These are phyloP conservation scores for Balakata baccata DNA, from an alignment of 345 rosid genomes.

Conservation along the genomic window DNA sequence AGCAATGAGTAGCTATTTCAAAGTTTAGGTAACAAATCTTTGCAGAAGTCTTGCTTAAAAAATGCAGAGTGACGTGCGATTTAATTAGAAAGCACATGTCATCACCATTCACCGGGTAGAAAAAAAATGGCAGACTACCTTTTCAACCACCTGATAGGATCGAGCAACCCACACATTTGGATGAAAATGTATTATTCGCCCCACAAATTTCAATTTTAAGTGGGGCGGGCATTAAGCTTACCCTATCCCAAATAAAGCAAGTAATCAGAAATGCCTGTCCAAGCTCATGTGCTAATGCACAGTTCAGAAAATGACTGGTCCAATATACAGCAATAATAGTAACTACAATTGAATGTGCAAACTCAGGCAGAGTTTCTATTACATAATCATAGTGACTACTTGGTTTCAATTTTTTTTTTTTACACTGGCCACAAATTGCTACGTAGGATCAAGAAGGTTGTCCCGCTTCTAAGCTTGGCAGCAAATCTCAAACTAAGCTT, in stretches of 20 bases:
- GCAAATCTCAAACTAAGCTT: no score
- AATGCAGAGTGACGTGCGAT: background rate
- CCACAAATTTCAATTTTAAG: background rate
- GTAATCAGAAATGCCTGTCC: background rate
- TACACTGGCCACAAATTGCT: background rate
- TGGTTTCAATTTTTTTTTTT: background rate
- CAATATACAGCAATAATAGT: background rate
- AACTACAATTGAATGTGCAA: background rate
- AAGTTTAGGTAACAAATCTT: background rate
- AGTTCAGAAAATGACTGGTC: background rate
- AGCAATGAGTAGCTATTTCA: background rate
- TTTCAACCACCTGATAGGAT: slow-evolving; percentile 1
- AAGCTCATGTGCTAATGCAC: background rate
- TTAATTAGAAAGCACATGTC: background rate
- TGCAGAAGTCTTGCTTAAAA: no score
- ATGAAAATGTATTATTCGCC: background rate
- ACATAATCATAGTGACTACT: background rate
- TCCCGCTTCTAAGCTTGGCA: background rate
- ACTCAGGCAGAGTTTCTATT: background rate
- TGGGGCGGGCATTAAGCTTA: background rate
- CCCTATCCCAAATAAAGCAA: background rate
- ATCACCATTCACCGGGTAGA: background rate
- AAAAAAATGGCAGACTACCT: background rate
- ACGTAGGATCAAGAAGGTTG: background rate
- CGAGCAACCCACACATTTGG: background rate